These are phyloP conservation scores for Neophaeococcomyces mojaviensis DNA, from an alignment of 2,329 filamentous ascomycete species.

Conservation along the genomic window DNA sequence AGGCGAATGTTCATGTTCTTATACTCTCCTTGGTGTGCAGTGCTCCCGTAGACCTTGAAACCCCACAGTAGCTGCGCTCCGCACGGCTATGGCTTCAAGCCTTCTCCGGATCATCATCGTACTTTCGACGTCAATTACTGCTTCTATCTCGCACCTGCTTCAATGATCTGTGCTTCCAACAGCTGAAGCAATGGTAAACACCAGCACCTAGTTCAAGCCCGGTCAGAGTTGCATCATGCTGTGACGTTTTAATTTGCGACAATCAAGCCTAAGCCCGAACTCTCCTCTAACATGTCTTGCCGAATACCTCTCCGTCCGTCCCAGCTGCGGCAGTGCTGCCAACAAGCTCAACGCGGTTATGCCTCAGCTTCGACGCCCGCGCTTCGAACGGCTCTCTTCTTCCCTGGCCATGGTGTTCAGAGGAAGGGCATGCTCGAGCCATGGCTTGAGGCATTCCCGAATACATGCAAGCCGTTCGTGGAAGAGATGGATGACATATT, in stretches of 20 bases:
- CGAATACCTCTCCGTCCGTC: not conserved
- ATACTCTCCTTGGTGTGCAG: too few relatives aligned
- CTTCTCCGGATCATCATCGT: too few relatives aligned
- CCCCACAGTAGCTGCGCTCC: too few relatives aligned
- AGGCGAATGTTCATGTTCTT: too few relatives aligned
- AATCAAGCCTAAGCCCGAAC: not conserved
- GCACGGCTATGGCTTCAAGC: too few relatives aligned
- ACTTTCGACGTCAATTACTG: too few relatives aligned
- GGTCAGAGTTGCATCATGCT: slow-evolving; percentile 1
- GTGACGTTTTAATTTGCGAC: not conserved
- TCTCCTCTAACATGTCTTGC: slow-evolving; percentile 2
- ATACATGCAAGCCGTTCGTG: slow-evolving; percentile 65
- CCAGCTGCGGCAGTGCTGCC: slow-evolving; percentile 3
- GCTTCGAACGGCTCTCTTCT: slow-evolving; percentile 41
- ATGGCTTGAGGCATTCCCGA: slow-evolving; percentile 81
- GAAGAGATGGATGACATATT: slow-evolving; percentile 78
- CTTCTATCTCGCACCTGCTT: too few relatives aligned
- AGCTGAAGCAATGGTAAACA: too few relatives aligned
- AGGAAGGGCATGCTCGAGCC: slow-evolving; percentile 78
- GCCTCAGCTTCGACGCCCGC: slow-evolving; percentile 15
- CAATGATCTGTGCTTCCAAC: too few relatives aligned
- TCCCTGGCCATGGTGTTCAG: slow-evolving; percentile 68
- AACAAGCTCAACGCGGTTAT: slow-evolving; percentile 12
- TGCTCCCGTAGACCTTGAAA: too few relatives aligned
- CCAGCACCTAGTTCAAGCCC: too few relatives aligned